Evolutionary conservation across 1,284 basidiomycete genomes (phyloP).

Genomic region (Leccinum fuscescens): DNA sequence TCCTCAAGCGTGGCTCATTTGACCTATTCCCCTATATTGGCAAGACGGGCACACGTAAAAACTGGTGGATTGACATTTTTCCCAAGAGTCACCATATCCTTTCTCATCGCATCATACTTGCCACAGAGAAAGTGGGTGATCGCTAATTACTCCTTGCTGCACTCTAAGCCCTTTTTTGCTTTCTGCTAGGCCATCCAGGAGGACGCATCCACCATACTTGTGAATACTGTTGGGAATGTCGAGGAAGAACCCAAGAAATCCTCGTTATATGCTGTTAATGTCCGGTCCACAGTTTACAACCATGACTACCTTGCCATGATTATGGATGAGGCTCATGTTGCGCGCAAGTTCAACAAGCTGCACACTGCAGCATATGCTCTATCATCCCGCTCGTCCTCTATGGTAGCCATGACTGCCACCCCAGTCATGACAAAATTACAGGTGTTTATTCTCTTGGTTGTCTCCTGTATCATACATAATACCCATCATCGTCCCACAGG

Average conservation of each 20-base stretch:
- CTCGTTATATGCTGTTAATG: neutral
- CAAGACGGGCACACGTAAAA: neutral
- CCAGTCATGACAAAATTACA: constrained; percentile 5
- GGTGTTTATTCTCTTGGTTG: neutral
- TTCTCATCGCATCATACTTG: neutral
- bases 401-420: constrained; percentile 1
- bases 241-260: no score
- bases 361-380: no score
- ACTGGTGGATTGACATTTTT: neutral
- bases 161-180: neutral
- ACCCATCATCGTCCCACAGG: neutral
- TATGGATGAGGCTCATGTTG: neutral
- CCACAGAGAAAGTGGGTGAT: no score
- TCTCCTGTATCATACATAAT: neutral
- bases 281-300: neutral
- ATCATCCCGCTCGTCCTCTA: neutral
- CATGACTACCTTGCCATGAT: neutral
- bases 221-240: no score
- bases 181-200: no score
- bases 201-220: no score
- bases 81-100: neutral
- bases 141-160: neutral
- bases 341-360: neutral
- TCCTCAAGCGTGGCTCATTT: neutral
- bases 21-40: neutral